Base-by-base conservation (phyloP, 2,329 filamentous ascomycete genomes). In the Fusarium brevicatenulatum region DNA sequence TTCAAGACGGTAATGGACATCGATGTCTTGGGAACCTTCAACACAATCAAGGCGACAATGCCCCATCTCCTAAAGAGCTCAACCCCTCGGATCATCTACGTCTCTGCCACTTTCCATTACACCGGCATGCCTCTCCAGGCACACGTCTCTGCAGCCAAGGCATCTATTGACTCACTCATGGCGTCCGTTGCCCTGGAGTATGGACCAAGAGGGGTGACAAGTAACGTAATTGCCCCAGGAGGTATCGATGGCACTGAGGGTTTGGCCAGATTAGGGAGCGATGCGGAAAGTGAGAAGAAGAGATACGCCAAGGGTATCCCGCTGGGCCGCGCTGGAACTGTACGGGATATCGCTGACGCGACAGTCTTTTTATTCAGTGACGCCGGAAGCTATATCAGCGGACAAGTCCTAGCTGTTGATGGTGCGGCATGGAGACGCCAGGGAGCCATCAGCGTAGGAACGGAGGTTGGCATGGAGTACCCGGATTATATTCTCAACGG, bases 1-100 rank as follows among this genome's bases (percentile, higher is more conserved):
- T 97, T 99, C 90, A 97, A 95, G 82, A 88, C 93, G 0, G 96
- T 99, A 73, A 95, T 98, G 78, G 96, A 98, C 70, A 99, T 99
- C 78, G 96, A 98, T 80, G 92, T 97, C 6, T 83, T 98, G 40
- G 96, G 96, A 37, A 97, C 93, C 21, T 99, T 93, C 85, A 97
- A 98, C 85, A 97, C 95, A 6, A 87, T 97, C 79, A 98, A 98
- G 84, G 95, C 95, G 7, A 96, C 94, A 2, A 85, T 98, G 39
- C 94, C 94, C 0, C 88, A 97, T 78, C 89, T 99, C 7, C 83
- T 94, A 18, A 87, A 90, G 76, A 97, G 94, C n/a, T 91, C 93
- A 2, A 74, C 76, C 50, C 95, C 95, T 15, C 91, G 95, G 65
- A 95, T 98, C 79, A 89, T 98, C 78, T 97, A 95, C 81, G 89